Evolutionary conservation across 768 basidiomycete species (phyloP), one percentile per base, ranked within the genome.

Genomic region (Phylloporus arenicola): DNA sequence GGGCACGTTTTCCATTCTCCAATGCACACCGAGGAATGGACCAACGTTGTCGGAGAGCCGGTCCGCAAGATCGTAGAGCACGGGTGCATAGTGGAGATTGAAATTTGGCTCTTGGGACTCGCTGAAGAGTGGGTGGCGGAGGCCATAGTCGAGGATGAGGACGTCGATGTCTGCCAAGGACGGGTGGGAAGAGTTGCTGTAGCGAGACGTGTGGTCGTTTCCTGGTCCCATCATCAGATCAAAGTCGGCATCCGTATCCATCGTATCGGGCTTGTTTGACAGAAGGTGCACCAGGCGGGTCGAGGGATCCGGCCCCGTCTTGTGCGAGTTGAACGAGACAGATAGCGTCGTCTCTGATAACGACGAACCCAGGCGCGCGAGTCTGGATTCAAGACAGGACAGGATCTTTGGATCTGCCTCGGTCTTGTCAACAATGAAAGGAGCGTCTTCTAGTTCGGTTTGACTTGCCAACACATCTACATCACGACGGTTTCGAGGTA

Each of bases 1-100:
- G 1, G 73, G 60, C 46, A 82, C 67, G 14, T 70, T 76, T 54
- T 82, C 80, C 71, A 78, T 78, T 19, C 77, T 67, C 81, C 80
- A 84, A 56, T 82, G 78, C 8, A 84, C 72, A 0, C 71, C 75
- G 3, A 76, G 57, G 60, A 76, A 82, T 0, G 75, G 71, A 1
- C 57, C 56, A 0, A 69, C 48, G 17, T 71, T 68, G 0, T 65
- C 59, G 0, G 67, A 57, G 40, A 82, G 59, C 29, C 54, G 57
- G 8, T 59, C 54, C 0, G 77, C 78, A 9, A 82, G 68, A 10
- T 65, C 62, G 34, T 68, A 63, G 46, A 82, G 73, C 1, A 39
- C 56, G 0, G 65, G 57, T 4, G 82, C 70, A 58, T 83, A 83
- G 34, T 71, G 64, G 30, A 80, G 68, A 24, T 47, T 42, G 25